Evolutionary conservation across 2,329 filamentous ascomycete genomes (phyloP).

Genomic region (Alternaria metachromatica): DNA sequence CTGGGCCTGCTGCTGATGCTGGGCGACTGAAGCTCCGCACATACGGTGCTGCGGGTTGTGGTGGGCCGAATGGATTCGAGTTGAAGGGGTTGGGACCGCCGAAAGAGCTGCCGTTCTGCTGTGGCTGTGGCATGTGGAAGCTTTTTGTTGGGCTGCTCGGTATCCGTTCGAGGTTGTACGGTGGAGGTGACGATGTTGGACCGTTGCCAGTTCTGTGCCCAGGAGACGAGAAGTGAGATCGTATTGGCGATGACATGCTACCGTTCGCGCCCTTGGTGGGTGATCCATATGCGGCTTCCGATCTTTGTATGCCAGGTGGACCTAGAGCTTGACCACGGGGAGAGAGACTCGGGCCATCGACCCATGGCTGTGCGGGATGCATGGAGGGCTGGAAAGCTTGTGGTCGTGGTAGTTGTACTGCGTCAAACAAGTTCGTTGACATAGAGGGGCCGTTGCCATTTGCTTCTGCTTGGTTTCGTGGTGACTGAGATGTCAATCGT

Average conservation of each 20-base stretch:
- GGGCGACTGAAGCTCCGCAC: slow-evolving; percentile 41
- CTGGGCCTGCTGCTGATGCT: slow-evolving; percentile 34
- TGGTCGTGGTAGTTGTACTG: slow-evolving; percentile 30
- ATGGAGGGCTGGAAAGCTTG: slow-evolving; percentile 27
- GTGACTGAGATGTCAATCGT: slow-evolving; percentile 60
- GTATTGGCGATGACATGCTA: slow-evolving; percentile 35
- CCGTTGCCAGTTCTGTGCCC: slow-evolving; percentile 25
- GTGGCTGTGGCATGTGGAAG: slow-evolving; percentile 28
- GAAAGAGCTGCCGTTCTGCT: slow-evolving; percentile 39
- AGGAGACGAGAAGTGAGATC: slow-evolving; percentile 30
- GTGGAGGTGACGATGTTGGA: slow-evolving; percentile 44
- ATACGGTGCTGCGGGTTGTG: slow-evolving; percentile 26
- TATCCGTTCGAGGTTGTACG: slow-evolving; percentile 34
- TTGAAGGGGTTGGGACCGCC: slow-evolving; percentile 22
- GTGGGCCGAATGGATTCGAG: slow-evolving; percentile 27
- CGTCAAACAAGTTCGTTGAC: slow-evolving; percentile 19
- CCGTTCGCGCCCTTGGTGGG: slow-evolving; percentile 35
- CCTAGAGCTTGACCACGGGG: slow-evolving; percentile 54
- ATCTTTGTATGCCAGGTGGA: slow-evolving; percentile 50
- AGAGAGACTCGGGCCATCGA: slow-evolving; percentile 53
- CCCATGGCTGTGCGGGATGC: slow-evolving; percentile 39
- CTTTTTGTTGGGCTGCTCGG: slow-evolving; percentile 38
- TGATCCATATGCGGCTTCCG: slow-evolving; percentile 47
- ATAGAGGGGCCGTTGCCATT: slow-evolving; percentile 25
- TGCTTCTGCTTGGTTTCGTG: slow-evolving; percentile 26